Evolutionary conservation across 257 asterid species (phyloP).

Genomic region (Nicotiana undulata): DNA sequence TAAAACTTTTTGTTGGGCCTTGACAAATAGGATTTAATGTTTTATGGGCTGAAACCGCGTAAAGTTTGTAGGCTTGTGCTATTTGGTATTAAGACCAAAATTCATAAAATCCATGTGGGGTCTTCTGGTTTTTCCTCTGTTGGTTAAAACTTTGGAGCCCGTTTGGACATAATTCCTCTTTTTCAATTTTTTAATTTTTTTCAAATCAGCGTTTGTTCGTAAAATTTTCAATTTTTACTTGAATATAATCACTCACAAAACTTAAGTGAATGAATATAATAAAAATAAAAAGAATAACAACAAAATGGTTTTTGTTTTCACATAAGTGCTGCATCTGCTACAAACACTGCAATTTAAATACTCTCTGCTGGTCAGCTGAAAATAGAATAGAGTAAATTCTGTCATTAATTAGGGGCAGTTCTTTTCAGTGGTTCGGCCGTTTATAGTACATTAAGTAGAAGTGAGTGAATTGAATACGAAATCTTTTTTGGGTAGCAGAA

Average conservation of each 20-base stretch:
- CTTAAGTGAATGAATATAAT: background rate
- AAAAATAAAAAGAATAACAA: background rate
- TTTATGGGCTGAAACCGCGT: slow-evolving; percentile 5
- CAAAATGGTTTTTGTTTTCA: background rate
- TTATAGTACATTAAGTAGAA: background rate
- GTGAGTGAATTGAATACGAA: background rate
- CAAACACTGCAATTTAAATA: background rate
- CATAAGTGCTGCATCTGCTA: background rate
- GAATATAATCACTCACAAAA: no score
- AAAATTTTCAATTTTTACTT: no score
- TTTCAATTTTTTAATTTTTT: no score
- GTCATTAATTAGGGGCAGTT: background rate
- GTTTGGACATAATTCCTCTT: no score
- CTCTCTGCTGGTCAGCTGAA: background rate
- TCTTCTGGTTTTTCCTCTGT: slow-evolving; percentile 1
- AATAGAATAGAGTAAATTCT: background rate
- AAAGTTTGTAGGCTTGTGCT: slow-evolving; percentile 3
- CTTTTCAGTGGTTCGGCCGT: background rate
- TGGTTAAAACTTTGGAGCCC: background rate
- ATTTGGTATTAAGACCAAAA: slow-evolving; percentile 1
- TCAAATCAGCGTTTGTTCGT: no score
- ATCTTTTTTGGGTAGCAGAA: background rate
- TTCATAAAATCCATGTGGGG: slow-evolving; percentile 25
- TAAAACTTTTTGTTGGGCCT: background rate
- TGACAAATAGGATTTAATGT: background rate